Percentiles rank a stretch among this genome's conserved stretches.
Conservation (phyloP, 108 stramenopile species). For the Pseudonitzschia multiseries region DNA sequence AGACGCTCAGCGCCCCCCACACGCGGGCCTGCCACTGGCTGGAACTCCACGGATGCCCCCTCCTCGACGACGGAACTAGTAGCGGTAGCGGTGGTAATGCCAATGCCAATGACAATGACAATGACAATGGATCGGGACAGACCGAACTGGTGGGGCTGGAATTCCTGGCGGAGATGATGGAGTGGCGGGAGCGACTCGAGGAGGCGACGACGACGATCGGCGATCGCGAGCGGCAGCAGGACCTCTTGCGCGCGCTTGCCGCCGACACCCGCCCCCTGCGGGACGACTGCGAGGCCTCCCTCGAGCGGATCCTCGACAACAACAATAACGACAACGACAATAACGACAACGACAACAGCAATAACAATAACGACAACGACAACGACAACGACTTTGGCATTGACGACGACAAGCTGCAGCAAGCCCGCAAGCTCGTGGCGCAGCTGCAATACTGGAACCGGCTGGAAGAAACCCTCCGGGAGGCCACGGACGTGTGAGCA, state of each 20-base stretch:
- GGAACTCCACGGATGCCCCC: slow-evolving; percentile 53
- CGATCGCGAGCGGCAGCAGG: background rate
- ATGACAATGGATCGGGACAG: background rate
- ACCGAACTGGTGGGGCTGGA: slow-evolving; percentile 39
- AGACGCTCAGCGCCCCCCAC: slow-evolving; percentile 51
- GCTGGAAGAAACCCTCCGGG: slow-evolving; percentile 63
- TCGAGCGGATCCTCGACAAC: background rate
- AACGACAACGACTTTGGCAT: no score
- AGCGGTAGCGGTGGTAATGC: background rate
- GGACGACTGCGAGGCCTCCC: background rate
- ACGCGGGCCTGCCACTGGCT: slow-evolving; percentile 65
- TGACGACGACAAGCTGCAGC: slow-evolving; percentile 14
- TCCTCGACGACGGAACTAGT: slow-evolving; percentile 10
- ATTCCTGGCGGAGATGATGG: slow-evolving; percentile 71
- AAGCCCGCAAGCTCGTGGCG: slow-evolving; percentile 53
- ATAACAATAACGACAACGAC: no score
- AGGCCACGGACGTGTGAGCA: slow-evolving; percentile 37
- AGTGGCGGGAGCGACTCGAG: slow-evolving; percentile 63
- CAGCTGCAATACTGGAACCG: slow-evolving; percentile 76
- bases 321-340: no score
- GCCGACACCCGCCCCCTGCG: background rate
- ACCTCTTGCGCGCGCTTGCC: background rate
- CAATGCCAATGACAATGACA: background rate
- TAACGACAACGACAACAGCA: no score
- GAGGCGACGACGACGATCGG: background rate